phyloP scores from a whole-genome alignment of 768 basidiomycete genomes.

The Cystofilobasidium capitatum region DNA sequence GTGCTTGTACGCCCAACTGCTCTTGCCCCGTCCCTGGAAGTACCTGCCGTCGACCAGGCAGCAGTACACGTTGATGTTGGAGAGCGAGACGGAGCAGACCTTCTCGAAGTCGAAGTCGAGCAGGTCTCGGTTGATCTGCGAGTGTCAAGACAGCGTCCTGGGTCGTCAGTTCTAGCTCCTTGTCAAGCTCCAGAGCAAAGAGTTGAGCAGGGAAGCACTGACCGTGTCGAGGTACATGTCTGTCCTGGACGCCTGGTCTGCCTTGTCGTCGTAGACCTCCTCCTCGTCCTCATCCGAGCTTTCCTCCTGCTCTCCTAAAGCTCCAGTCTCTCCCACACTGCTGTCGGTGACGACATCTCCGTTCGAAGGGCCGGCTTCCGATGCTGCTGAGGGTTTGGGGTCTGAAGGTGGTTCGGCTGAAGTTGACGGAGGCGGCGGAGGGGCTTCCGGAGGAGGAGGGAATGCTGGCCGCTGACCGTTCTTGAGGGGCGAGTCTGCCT shows the following conservation, averaged over 20 bases:
- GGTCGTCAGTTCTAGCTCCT: background rate
- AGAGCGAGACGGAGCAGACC: slow-evolving; percentile 89
- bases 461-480: slow-evolving; percentile 1
- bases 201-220: slow-evolving; percentile 35
- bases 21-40: slow-evolving; percentile 91
- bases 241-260: slow-evolving; percentile 45
- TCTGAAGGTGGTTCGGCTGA: background rate
- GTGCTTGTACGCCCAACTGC: slow-evolving; percentile 90
- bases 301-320: slow-evolving; percentile 27
- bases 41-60: slow-evolving; percentile 98
- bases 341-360: background rate
- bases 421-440: background rate
- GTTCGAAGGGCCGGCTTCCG: background rate
- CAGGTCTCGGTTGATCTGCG: slow-evolving; percentile 73
- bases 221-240: slow-evolving; percentile 94
- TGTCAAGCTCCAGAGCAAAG: background rate
- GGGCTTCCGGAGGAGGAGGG: background rate
- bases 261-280: slow-evolving; percentile 29
- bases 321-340: background rate
- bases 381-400: background rate
- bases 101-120: slow-evolving; percentile 99
- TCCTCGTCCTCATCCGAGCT: slow-evolving; percentile 36
- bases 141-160: background rate
- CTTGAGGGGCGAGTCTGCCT: background rate
- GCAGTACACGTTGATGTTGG: slow-evolving; percentile 94